Conservation (phyloP, 352 stramenopile genomes). For the Pythium vanterpoolii region DNA sequence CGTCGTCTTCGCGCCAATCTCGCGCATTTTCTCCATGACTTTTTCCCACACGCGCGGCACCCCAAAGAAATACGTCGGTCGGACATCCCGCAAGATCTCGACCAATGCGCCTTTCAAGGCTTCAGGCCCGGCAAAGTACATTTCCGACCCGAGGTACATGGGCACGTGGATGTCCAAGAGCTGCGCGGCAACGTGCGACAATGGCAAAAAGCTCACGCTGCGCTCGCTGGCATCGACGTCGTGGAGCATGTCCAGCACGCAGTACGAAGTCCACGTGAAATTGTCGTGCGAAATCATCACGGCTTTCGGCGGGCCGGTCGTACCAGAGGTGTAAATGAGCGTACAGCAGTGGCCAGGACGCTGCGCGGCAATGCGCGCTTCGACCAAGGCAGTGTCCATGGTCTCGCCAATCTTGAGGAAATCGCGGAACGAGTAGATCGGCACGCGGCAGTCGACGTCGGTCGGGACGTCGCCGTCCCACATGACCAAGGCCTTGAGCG, state of each 20-base stretch:
- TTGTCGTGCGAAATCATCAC: conserved; percentile 97
- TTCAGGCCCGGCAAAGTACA: conserved; percentile 89
- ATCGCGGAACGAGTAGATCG: conserved; percentile 77
- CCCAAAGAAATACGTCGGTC: conserved; percentile 88
- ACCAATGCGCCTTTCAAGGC: conserved; percentile 86
- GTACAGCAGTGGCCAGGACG: conserved; percentile 86
- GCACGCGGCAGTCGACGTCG: conserved; percentile 56
- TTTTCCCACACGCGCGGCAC: conserved; percentile 93
- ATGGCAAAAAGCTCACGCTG: conserved; percentile 85
- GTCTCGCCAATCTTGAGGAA: conserved; percentile 75
- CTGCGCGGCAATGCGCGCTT: conserved; percentile 72
- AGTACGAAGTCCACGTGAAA: conserved; percentile 80
- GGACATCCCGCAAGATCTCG: conserved; percentile 80
- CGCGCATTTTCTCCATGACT: conserved; percentile 90
- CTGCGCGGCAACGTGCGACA: conserved; percentile 88
- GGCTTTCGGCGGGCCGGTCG: conserved; percentile 93
- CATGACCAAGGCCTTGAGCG: conserved; percentile 92
- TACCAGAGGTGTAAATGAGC: conserved; percentile 95
- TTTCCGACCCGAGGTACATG: conserved; percentile 51
- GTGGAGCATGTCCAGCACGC: conserved; percentile 60
- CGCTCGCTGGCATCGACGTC: conserved; percentile 63
- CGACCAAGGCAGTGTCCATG: conserved; percentile 53
- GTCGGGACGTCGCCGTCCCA: conserved; percentile 84
- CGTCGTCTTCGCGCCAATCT: conserved; percentile 77
- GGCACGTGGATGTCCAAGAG: conserved; percentile 87